A percentile compares a stretch with the other conserved stretches of the same genome.
Conservation (phyloP, 768 basidiomycete species). For the Leucosporidium yakuticum region DNA sequence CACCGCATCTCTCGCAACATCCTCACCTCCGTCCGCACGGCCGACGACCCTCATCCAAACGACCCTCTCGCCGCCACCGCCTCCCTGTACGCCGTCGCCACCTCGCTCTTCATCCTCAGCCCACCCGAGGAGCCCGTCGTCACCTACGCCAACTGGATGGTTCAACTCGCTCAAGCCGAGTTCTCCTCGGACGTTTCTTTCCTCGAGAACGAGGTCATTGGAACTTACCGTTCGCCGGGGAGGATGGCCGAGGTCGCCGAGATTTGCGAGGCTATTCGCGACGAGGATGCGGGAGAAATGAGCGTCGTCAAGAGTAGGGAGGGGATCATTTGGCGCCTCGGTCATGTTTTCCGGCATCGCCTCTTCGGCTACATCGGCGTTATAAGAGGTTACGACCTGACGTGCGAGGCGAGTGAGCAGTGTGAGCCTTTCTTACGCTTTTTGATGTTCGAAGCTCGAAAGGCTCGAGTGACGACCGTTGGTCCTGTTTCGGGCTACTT, state of each 20-base stretch:
- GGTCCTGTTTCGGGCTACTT: too few relatives aligned
- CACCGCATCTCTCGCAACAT: constrained; percentile 30
- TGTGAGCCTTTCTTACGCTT: constrained; percentile 10
- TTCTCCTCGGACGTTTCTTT: constrained; percentile 13
- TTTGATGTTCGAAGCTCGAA: too few relatives aligned
- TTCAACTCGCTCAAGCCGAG: constrained; percentile 24
- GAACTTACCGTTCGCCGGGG: background rate
- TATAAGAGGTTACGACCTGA: constrained; percentile 28
- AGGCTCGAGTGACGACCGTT: too few relatives aligned
- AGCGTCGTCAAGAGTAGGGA: constrained; percentile 8
- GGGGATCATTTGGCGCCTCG: constrained; percentile 12
- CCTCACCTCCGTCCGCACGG: constrained; percentile 22
- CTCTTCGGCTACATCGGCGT: constrained; percentile 23
- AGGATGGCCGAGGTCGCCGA: background rate
- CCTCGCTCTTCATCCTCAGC: constrained; percentile 18
- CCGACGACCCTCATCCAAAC: background rate
- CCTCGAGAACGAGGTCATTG: background rate
- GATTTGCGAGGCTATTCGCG: constrained; percentile 15
- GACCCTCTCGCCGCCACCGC: background rate
- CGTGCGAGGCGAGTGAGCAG: constrained; percentile 28
- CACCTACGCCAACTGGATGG: constrained; percentile 21
- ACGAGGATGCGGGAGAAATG: constrained; percentile 4
- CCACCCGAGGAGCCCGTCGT: background rate
- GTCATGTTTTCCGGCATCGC: constrained; percentile 16
- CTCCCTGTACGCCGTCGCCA: constrained; percentile 14